phyloP scores from a whole-genome alignment of 2,329 filamentous ascomycete species.

The Paracamarosporium sp. region DNA sequence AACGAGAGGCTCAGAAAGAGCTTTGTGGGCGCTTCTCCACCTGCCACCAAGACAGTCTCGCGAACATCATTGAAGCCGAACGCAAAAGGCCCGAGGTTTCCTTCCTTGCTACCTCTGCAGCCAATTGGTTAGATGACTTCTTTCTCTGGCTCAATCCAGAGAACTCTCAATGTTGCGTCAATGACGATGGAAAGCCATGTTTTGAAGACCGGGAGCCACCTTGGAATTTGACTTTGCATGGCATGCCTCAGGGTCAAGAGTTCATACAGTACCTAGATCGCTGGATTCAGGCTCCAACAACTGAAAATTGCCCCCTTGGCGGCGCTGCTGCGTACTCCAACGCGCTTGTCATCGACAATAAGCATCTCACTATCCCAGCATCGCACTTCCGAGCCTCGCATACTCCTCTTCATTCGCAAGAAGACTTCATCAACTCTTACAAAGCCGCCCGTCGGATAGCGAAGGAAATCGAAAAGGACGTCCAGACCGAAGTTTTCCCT shows the following conservation, averaged over 20 bases:
- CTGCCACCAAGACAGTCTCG: constrained; percentile 81
- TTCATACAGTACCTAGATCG: constrained; percentile 85
- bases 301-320: constrained; percentile 83
- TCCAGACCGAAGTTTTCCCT: constrained; percentile 85
- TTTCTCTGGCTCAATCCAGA: constrained; percentile 92
- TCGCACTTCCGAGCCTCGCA: constrained; percentile 94
- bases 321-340: constrained; percentile 87
- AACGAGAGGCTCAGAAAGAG: constrained; percentile 78
- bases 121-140: constrained; percentile 97
- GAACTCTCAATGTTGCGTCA: constrained; percentile 72
- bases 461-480: constrained; percentile 72
- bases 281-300: constrained; percentile 82
- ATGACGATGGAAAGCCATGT: constrained; percentile 70
- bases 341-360: constrained; percentile 78
- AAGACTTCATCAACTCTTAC: constrained; percentile 93
- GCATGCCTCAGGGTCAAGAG: constrained; percentile 93
- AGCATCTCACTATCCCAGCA: constrained; percentile 72
- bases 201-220: constrained; percentile 78
- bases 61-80: constrained; percentile 92
- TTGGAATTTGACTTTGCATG: constrained; percentile 88
- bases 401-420: constrained; percentile 82
- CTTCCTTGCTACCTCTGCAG: constrained; percentile 85
- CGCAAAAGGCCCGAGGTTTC: constrained; percentile 87
- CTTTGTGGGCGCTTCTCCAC: constrained; percentile 91
- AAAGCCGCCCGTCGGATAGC: constrained; percentile 88